phyloP scores from a whole-genome alignment of 1,139 yeast genomes.

The Debaryomyces coudertii region DNA sequence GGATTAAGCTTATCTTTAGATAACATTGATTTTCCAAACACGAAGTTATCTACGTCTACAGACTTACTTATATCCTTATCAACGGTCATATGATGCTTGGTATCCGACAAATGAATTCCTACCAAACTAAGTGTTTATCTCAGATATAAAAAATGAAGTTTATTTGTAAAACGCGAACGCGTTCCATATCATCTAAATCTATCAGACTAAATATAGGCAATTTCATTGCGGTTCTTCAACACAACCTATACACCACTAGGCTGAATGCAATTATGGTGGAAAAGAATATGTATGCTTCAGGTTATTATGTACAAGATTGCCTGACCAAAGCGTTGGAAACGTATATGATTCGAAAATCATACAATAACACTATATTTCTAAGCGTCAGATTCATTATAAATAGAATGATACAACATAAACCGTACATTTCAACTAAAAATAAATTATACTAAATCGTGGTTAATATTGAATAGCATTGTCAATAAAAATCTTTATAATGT shows the following conservation, averaged over 20 bases:
- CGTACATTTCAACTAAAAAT: slow-evolving; percentile 4
- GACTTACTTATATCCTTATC: slow-evolving; percentile 9
- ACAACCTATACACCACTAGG: no score
- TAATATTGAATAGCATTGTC: background rate
- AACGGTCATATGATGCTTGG: background rate
- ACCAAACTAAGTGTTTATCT: background rate
- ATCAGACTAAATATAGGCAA: background rate
- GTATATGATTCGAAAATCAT: no score
- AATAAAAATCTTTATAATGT: slow-evolving; percentile 4
- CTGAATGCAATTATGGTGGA: no score
- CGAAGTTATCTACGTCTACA: slow-evolving; percentile 12
- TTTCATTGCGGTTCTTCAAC: background rate
- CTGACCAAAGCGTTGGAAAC: no score
- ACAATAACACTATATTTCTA: no score
- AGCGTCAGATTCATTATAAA: background rate
- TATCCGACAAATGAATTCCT: background rate
- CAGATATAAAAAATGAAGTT: background rate
- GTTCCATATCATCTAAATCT: background rate
- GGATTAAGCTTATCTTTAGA: slow-evolving; percentile 12
- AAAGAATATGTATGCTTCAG: no score
- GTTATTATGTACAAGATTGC: no score
- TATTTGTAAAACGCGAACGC: background rate
- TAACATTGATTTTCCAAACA: slow-evolving; percentile 18
- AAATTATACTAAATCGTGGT: background rate
- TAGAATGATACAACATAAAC: background rate